Base-by-base conservation (phyloP, 148 eudicot species). In the Selenicereus undatus region DNA sequence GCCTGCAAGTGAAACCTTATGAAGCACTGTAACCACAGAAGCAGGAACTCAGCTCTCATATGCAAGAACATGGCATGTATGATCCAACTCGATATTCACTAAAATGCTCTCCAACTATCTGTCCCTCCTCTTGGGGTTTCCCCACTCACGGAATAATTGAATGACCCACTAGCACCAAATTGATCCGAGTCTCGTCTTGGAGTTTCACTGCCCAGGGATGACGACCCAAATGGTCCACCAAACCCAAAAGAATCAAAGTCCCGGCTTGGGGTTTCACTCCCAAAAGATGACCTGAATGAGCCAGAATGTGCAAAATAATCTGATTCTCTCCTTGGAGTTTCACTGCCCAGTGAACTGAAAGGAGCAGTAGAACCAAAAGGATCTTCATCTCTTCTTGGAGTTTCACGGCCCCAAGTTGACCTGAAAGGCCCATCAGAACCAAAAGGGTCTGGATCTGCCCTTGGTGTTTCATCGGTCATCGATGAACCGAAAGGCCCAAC, bases 161-260 rank as follows among this genome's bases (percentile, higher is more conserved):
- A 87, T 5, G 89, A 85, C 22, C 86, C 89, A 39, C 78, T 71
- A 51, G 81, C 78, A 48, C 85, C 89, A 56, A 84, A 87, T 42
- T 85, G 72, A 76, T 87, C 86, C 58, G 58, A 83, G 18, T 87
- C 89, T 5, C 84, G 77, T 82, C 90, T 88, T 32, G 97, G 91
- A 21, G 97, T 87, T 76, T 85, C 89, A 74, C 51, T 75, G 6
- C 82, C 84, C 51, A 83, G 35, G 0, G 86, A 76, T 66, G 88
- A 76, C 54, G 88, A 86, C 69, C 80, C 71, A 76, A 85, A 80
- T 35, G 88, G 84, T 11, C 85, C 76, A 32, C 85, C 76, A 32
- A 75, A 50, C 9, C 80, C 88, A 48, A 82, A 62, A 50, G 83
- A 91, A 29, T 82, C 84, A 30, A 88, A 86, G 48, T 91, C 85